phyloP scores from a whole-genome alignment of 345 rosid species.

The Camelina laxa region DNA sequence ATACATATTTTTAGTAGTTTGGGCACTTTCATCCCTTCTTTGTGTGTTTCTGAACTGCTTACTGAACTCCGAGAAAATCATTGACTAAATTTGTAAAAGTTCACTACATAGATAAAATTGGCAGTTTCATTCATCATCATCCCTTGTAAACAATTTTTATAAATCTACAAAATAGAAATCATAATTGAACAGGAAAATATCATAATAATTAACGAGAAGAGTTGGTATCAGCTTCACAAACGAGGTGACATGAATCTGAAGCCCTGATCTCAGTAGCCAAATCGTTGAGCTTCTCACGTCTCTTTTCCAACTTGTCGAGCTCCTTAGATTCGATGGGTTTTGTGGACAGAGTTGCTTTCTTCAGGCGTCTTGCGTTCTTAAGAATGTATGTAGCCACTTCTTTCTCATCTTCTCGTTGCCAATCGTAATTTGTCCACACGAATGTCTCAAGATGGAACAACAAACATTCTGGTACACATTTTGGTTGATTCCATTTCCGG shows the following conservation, averaged over 20 bases:
- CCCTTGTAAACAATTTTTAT: no score
- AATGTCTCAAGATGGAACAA: conserved; percentile 20
- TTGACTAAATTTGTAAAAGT: no score
- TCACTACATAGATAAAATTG: no score
- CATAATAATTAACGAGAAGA: background rate
- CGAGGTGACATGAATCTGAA: background rate
- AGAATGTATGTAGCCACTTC: conserved; percentile 25
- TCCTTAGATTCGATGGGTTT: background rate
- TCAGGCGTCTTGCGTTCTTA: background rate
- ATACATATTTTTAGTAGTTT: no score
- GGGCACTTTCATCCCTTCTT: no score
- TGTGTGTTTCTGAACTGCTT: no score
- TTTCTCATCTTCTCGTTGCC: conserved; percentile 17
- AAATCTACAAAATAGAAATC: no score
- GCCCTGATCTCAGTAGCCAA: background rate
- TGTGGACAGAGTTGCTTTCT: background rate
- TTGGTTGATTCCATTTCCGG: background rate
- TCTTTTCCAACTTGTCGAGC: background rate
- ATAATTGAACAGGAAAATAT: no score
- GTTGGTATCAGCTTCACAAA: background rate
- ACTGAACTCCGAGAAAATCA: no score
- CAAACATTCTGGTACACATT: conserved; percentile 26
- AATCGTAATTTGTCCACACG: background rate
- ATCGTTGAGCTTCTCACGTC: background rate
- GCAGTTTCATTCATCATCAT: no score